Evolutionary conservation across 495 filamentous ascomycete species (phyloP), one percentile per base, ranked within the genome.

Genomic region (Penicillium simplicissimum): DNA sequence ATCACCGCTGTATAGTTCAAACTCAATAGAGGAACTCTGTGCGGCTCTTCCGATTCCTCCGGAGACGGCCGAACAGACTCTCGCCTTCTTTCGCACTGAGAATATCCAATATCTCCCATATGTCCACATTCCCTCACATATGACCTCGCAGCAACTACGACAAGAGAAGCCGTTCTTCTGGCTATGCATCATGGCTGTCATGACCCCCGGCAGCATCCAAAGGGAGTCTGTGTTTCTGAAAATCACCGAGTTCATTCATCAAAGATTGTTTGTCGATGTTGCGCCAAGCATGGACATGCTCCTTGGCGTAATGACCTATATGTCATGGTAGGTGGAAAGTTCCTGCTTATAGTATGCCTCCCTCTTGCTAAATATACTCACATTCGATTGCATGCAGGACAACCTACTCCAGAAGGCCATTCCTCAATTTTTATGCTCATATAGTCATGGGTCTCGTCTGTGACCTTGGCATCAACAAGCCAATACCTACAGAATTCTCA

Each of bases 401-500:
- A 13, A 65, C 58, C 17, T 64, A 63, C 31, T 57, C 59, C 19
- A 62, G 57, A 55, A 57, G 37, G 35, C 67, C 58, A 57, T 70
- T 67, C 40, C 70, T 81, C 21, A 74, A 74, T 17, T 72, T 84
- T 51, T 70, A 79, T 37, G 69, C 74, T 4, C 80, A 82, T 52
- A 70, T 88, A 19, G 73, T 84, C 3, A 77, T 81, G 54, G 79
- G 82, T 0, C 52, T 88, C 11, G 72, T 85, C 0, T 79, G 72
- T 23, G 84, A 87, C 43, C 74, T 86, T 25, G 78, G 81, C n/a
- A 76, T 88, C 19, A 82, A 86, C 62, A 80, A 80, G 59, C 64
- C 71, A 15, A 61, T 76, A 1, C 45, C 67, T 15, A 73, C 76
- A 58, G 67, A 60, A 15, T 49, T 48, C 1, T 62, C 72, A 10